Base-by-base conservation (phyloP, 2,329 filamentous ascomycete genomes). In the Epichloe amarillans region DNA sequence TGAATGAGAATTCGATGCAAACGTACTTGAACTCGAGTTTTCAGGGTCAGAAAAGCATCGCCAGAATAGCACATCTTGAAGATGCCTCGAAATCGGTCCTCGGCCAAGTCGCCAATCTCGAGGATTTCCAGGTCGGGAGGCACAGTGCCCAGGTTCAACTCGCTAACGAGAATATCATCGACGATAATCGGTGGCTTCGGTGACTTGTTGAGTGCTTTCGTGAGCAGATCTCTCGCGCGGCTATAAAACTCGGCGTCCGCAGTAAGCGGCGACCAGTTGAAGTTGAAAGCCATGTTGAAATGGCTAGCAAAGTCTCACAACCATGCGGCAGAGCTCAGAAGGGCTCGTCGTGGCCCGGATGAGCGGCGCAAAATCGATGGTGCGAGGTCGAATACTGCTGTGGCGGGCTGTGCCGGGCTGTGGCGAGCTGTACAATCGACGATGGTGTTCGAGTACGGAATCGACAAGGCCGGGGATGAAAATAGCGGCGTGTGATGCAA, bases 221-320 rank as follows among this genome's bases (percentile, higher is more conserved):
- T 98, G 61, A 98, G 79, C 68, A 97, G 86, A 66, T 97, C 90
- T 67, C 90, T 86, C 48, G 93, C 91, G 60, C 89, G 85, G 66
- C 86, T 81, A 71, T 91, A 91, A 69, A 93, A 93, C 60, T 83
- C 80, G 63, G 88, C 91, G 73, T 97, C 93, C 64, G 91, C 91
- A 72, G 94, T 93, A 58, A 98, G 79, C 65, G 93, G 93, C 79
- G 89, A 95, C 93, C 93, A 98, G 88, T 97, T 97, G 86, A 98
- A 98, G 77, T 97, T 97, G 86, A 98, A 98, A 60, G 93, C 93
- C 93, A 98, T 98, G 70, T 71, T 76, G 69, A 71, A 69, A 72
- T 72, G 69, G 70, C 72, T 56, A 57, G 63, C 57, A 61, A 58
- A 50, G 59, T 58, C 59, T 61, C 61, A 61, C 56, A 53, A 62